Evolutionary conservation across 2,329 filamentous ascomycete species (phyloP).

Genomic region (Fusarium sp.): DNA sequence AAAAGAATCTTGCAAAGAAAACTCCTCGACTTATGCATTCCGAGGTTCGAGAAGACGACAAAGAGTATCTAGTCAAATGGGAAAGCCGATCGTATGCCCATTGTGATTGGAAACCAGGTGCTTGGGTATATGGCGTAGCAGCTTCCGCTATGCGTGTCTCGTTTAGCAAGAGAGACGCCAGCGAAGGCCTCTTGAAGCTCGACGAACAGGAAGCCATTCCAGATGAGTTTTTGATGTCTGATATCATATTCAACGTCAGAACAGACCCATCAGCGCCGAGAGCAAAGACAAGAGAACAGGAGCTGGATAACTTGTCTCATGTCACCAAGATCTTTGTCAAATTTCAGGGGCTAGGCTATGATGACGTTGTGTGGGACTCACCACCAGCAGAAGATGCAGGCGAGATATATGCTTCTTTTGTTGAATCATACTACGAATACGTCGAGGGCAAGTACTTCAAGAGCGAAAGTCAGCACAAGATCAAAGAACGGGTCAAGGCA

Average conservation of each 20-base stretch:
- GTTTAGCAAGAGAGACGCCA: conserved; percentile 77
- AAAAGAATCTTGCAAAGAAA: conserved; percentile 37
- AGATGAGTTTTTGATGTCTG: conserved; percentile 84
- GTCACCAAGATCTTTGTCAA: conserved; percentile 85
- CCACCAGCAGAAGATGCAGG: conserved; percentile 74
- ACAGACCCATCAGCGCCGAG: conserved; percentile 59
- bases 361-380: conserved; percentile 89
- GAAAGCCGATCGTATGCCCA: conserved; percentile 81
- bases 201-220: conserved; percentile 83
- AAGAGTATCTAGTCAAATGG: conserved; percentile 95
- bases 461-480: conserved; percentile 63
- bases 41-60: conserved; percentile 72
- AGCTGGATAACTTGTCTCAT: conserved; percentile 76
- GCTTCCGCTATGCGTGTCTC: conserved; percentile 72
- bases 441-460: conserved; percentile 80
- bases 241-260: conserved; percentile 87
- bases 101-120: conserved; percentile 86
- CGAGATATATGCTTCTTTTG: conserved; percentile 81
- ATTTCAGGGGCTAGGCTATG: conserved; percentile 90
- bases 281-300: conserved; percentile 72
- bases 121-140: conserved; percentile 85
- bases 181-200: conserved; percentile 70
- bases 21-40: conserved; percentile 41
- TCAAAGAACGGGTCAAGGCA: conserved; percentile 75
- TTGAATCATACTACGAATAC: conserved; percentile 86